Conservation (phyloP, 2,329 filamentous ascomycete species). For the Biscogniauxia mediterranea region DNA sequence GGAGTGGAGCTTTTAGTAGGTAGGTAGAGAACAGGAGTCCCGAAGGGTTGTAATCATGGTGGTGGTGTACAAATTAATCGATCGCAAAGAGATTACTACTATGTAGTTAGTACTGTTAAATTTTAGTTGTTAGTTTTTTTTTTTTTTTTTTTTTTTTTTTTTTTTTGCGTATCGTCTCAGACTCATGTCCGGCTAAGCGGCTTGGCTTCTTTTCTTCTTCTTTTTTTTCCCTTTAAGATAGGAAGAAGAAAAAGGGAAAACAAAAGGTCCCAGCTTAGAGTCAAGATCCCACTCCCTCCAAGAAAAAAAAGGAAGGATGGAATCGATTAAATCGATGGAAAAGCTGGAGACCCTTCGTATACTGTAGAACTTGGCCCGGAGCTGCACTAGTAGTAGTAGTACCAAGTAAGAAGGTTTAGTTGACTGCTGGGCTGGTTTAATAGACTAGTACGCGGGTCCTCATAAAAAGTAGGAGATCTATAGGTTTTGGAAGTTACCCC, state of each 20-base stretch:
- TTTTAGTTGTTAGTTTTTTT: too few species aligned
- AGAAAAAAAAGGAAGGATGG: too few species aligned
- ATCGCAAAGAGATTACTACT: too few species aligned
- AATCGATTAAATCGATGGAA: not conserved
- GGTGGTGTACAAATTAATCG: too few species aligned
- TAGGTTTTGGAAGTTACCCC: conserved; percentile 21
- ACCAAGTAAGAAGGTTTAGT: not conserved
- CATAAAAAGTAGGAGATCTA: not conserved
- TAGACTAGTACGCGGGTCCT: not conserved
- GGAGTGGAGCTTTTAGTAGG: not conserved
- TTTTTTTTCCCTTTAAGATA: too few species aligned
- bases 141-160: too few species aligned
- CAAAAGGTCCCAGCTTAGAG: not conserved
- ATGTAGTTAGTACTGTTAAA: too few species aligned
- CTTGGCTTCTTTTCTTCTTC: too few species aligned
- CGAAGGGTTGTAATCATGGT: not conserved
- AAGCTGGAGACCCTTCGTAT: not conserved
- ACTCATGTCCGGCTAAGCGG: too few species aligned
- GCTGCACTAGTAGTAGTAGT: not conserved
- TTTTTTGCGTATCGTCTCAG: too few species aligned
- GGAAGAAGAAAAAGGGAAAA: not conserved
- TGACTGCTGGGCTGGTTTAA: not conserved
- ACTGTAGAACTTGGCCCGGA: not conserved
- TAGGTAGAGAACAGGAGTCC: not conserved
- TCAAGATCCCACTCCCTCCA: too few species aligned